Evolutionary conservation across 441 rosid species (phyloP), one percentile per base, ranked within the genome.

Genomic region (Aleurites moluccanus): DNA sequence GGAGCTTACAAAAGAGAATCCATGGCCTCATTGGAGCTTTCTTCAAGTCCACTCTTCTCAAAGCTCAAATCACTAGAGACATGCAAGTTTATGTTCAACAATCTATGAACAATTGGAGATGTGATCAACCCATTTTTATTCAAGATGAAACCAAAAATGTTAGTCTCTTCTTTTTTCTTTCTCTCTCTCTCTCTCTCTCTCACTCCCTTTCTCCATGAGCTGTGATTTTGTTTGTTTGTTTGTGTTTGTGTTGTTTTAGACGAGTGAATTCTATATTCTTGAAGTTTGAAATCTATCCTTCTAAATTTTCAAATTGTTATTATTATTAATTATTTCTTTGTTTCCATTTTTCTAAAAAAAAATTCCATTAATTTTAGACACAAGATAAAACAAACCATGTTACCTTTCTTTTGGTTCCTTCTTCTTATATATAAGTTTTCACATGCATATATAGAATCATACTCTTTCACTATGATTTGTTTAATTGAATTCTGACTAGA

Each of bases 141-240:
- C 99, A 96, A 87, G 97, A 96, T 63, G 90, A 92, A 80, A 84
- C 98, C 80, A 96, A 96, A 81, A 85, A 85, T 77, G 99, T 93
- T 18, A 80, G 88, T 85, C 15, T 11, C 23, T 55, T 5, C 16
- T 59, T 75, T 47, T 59, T 28, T 42, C 21, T 67, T n/a, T 73
- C 69, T 68, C 44, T 64, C 67, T 30, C 59, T 45, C 33, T 67
- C 49, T 23, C 28, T 9, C 55, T 40, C 10, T 27, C 1, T n/a
- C n/a, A n/a, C 33, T 67, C 49, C 18, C 28, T 9, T 45, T 40
- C 10, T 27, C 1, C 15, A 2, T 11, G 25, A 25, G 25, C 59
- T 55, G 59, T 55, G 38, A 10, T n/a, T n/a, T n/a, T n/a, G 7
- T 64, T 72, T 63, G 55, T 63, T 30, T 63, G 18, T 27, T 33